Conservation (phyloP, 805 yeast genomes). For the Ogataea paraovalis region DNA sequence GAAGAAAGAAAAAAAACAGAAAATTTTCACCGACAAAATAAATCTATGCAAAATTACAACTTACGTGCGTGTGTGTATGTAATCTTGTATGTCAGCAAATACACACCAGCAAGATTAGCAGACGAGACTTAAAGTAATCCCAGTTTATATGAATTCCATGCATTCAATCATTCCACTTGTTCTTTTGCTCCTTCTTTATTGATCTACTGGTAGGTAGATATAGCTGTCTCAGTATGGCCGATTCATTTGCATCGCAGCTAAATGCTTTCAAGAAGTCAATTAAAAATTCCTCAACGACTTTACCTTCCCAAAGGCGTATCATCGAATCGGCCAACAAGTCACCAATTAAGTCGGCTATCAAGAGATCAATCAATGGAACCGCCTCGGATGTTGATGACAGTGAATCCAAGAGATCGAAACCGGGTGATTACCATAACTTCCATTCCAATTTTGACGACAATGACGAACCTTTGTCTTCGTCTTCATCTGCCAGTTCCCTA, state of each 20-base stretch:
- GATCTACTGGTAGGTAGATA: background rate
- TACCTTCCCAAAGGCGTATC: constrained; percentile 36
- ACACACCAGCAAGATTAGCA: too few species aligned
- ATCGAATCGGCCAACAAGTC: constrained; percentile 12
- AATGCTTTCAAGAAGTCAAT: constrained; percentile 63
- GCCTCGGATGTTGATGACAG: constrained; percentile 10
- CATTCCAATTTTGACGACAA: constrained; percentile 17
- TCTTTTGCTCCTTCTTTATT: background rate
- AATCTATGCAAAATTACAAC: too few species aligned
- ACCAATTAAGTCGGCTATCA: constrained; percentile 3
- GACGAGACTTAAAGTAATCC: too few species aligned
- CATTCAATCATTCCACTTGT: too few species aligned
- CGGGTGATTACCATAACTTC: background rate
- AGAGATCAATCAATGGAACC: constrained; percentile 8
- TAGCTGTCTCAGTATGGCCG: constrained; percentile 18
- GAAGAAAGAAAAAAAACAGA: background rate
- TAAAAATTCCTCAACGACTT: constrained; percentile 49
- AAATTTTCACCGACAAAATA: background rate
- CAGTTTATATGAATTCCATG: too few species aligned
- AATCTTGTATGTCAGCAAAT: too few species aligned
- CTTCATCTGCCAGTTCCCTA: constrained; percentile 27
- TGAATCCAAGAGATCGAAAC: constrained; percentile 15
- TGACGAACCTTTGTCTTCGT: constrained; percentile 5
- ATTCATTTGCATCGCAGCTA: constrained; percentile 39
- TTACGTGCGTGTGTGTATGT: too few species aligned